phyloP scores from a whole-genome alignment of 2,329 filamentous ascomycete genomes.

The Diaporthe sp. region DNA sequence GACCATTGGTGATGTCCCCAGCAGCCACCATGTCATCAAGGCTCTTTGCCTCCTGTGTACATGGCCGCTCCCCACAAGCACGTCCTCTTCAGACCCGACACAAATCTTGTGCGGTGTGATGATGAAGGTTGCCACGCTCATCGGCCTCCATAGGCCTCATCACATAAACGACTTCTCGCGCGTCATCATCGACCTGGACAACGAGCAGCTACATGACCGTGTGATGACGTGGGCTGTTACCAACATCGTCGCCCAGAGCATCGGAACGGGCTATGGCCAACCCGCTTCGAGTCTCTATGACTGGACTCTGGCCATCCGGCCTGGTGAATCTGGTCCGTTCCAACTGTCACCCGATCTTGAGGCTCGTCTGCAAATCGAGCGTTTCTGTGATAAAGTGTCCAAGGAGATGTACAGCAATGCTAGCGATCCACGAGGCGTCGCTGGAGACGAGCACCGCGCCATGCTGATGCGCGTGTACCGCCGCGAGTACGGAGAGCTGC shows the following conservation, averaged over 20 bases:
- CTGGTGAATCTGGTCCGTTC: slow-evolving; percentile 69
- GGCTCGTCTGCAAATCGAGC: slow-evolving; percentile 76
- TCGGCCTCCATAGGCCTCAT: slow-evolving; percentile 82
- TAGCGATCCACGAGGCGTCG: slow-evolving; percentile 76
- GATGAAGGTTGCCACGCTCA: slow-evolving; percentile 89
- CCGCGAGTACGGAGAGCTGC: slow-evolving; percentile 71
- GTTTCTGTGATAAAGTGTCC: slow-evolving; percentile 81
- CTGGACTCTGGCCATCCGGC: slow-evolving; percentile 74
- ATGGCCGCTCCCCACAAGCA: slow-evolving; percentile 86
- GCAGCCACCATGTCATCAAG: slow-evolving; percentile 84
- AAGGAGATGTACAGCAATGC: slow-evolving; percentile 84
- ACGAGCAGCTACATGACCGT: slow-evolving; percentile 82
- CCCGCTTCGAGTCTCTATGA: slow-evolving; percentile 82
- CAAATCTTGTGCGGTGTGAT: slow-evolving; percentile 85
- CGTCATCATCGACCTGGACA: slow-evolving; percentile 78
- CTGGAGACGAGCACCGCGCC: slow-evolving; percentile 73
- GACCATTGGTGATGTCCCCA: slow-evolving; percentile 80
- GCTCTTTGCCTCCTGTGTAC: slow-evolving; percentile 82
- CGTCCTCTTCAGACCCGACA: slow-evolving; percentile 81
- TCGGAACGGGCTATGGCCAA: slow-evolving; percentile 86
- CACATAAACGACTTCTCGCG: slow-evolving; percentile 87
- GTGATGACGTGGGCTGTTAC: slow-evolving; percentile 86
- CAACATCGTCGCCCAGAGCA: slow-evolving; percentile 84
- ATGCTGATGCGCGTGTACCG: slow-evolving; percentile 75
- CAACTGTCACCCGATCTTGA: slow-evolving; percentile 72